phyloP scores from a whole-genome alignment of 768 basidiomycete species.

The Mycena maculata region DNA sequence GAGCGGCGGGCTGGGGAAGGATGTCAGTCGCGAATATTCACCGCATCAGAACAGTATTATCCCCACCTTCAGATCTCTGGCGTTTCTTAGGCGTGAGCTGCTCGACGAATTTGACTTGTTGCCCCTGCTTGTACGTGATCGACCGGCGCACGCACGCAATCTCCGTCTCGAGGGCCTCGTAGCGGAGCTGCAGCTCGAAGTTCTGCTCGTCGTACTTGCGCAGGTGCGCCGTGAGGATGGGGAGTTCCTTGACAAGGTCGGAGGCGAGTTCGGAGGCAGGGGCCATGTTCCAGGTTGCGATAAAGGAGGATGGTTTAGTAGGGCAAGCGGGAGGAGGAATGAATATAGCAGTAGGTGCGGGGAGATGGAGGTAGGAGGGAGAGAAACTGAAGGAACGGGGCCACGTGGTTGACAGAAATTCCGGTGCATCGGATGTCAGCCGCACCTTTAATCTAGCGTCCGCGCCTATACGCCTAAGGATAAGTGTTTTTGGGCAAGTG shows the following conservation, averaged over 20 bases:
- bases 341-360: too few species aligned
- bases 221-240: not conserved
- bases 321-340: too few species aligned
- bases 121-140: slow-evolving; percentile 21
- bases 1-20: slow-evolving; percentile 1
- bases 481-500: too few species aligned
- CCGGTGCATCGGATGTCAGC: too few species aligned
- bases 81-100: slow-evolving; percentile 21
- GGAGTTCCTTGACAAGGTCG: slow-evolving; percentile 4
- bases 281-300: too few species aligned
- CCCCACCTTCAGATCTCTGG: slow-evolving; percentile 14
- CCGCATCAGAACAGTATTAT: too few species aligned
- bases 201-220: slow-evolving; percentile 1
- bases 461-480: too few species aligned
- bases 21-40: not conserved
- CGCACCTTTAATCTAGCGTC: too few species aligned
- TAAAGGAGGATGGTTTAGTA: too few species aligned
- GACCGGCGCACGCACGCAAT: slow-evolving; percentile 17
- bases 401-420: too few species aligned
- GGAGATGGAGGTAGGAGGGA: too few species aligned
- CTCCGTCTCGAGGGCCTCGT: slow-evolving; percentile 19
- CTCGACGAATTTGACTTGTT: slow-evolving; percentile 23
- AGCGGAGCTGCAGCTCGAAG: slow-evolving; percentile 9
- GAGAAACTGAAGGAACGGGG: too few species aligned
- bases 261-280: slow-evolving; percentile 1